Conservation (phyloP, 2,329 filamentous ascomycete species). For the Pyrenochaeta sp. region DNA sequence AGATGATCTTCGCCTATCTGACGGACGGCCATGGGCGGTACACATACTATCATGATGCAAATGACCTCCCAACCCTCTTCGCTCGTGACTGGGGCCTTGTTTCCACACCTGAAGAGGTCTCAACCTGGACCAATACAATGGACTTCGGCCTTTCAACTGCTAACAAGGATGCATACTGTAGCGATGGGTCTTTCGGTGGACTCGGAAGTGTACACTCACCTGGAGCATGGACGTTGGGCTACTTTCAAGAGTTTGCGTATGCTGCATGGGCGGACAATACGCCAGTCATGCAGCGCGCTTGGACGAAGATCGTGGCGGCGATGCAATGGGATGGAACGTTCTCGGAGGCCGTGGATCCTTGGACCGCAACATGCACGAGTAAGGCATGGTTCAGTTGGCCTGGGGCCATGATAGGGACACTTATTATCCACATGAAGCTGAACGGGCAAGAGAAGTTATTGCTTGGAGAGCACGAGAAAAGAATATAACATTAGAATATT, state of each 20-base stretch:
- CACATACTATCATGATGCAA: not conserved
- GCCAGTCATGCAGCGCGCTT: too few species aligned
- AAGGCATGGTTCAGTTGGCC: conserved; percentile 23
- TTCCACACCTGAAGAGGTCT: too few species aligned
- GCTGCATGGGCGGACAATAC: too few species aligned
- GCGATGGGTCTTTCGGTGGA: too few species aligned
- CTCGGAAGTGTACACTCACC: too few species aligned
- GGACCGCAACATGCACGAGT: conserved; percentile 12
- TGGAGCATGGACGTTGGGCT: too few species aligned
- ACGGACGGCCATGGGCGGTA: conserved; percentile 7
- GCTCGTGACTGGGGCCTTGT: too few species aligned
- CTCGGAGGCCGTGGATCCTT: conserved; percentile 16
- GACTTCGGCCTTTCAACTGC: too few species aligned
- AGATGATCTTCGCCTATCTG: conserved; percentile 12
- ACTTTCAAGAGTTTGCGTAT: too few species aligned
- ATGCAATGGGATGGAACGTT: conserved; percentile 25
- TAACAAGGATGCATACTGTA: too few species aligned
- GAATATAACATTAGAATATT: not conserved
- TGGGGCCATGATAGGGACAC: conserved; percentile 18
- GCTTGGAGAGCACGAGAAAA: not conserved
- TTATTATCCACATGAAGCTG: conserved; percentile 10
- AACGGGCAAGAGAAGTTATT: conserved; percentile 12
- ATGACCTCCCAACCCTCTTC: too few species aligned
- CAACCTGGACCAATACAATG: too few species aligned
- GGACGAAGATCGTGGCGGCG: not conserved